These are phyloP conservation scores for Sisymbrium irio DNA, from an alignment of 345 rosid species.

Conservation along the genomic window DNA sequence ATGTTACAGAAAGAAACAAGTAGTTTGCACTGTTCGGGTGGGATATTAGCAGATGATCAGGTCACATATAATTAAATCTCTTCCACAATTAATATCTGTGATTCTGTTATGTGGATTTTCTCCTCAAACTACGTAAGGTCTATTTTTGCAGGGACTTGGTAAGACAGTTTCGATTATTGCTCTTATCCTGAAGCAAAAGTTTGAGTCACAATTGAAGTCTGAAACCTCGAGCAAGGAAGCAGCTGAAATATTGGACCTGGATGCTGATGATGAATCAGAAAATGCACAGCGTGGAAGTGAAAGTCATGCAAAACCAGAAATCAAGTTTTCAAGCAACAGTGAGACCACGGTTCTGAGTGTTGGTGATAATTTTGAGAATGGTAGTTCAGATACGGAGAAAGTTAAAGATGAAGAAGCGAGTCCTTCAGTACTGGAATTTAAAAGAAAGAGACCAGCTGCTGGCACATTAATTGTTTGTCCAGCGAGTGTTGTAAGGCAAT, in stretches of 20 bases:
- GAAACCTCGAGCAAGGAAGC: conserved; percentile 42
- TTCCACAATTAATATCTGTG: conserved; percentile 6
- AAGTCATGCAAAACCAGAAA: conserved; percentile 23
- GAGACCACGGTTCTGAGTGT: conserved; percentile 54
- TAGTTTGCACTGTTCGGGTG: conserved; percentile 81
- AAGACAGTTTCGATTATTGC: conserved; percentile 94
- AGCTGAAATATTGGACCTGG: conserved; percentile 81
- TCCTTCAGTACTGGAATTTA: conserved; percentile 44
- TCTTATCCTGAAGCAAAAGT: conserved; percentile 77
- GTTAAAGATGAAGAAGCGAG: conserved; percentile 48
- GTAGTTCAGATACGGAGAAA: conserved; percentile 34
- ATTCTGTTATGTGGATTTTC: conserved; percentile 41
- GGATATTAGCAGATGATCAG: conserved; percentile 99
- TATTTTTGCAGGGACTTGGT: conserved; percentile 81
- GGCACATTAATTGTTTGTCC: conserved; percentile 98
- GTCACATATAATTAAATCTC: conserved; percentile 36
- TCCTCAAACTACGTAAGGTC: conserved; percentile 19
- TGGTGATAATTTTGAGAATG: conserved; percentile 48
- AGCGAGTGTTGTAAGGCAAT: conserved; percentile 90
- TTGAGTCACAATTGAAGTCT: conserved; percentile 52
- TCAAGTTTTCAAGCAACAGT: conserved; percentile 14
- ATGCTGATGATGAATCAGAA: conserved; percentile 64
- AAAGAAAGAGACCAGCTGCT: conserved; percentile 63
- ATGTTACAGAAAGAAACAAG: conserved; percentile 90
- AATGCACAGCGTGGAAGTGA: conserved; percentile 26